phyloP scores from a whole-genome alignment of 768 basidiomycete species.

The Podaxis sp. region DNA sequence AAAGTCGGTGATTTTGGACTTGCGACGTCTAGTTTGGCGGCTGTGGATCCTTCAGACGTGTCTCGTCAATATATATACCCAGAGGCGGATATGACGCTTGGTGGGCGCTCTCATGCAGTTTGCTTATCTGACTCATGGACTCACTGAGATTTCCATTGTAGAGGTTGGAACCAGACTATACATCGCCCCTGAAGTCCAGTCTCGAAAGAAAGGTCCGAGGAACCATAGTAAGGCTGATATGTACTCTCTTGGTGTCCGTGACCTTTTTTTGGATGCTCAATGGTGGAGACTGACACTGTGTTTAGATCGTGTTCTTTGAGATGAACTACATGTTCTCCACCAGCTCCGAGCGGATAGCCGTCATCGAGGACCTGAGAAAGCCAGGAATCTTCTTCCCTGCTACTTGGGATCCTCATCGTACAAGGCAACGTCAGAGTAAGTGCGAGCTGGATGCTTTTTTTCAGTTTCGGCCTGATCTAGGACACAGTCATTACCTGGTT shows the following conservation, averaged over 20 bases:
- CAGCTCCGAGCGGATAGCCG: conserved; percentile 76
- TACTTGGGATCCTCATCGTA: conserved; percentile 60
- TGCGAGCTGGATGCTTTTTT: not conserved
- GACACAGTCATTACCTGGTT: conserved; percentile 70
- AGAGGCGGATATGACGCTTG: conserved; percentile 74
- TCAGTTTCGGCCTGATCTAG: not conserved
- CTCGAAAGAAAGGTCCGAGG: conserved; percentile 54
- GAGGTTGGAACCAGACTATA: conserved; percentile 91
- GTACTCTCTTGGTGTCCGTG: conserved; percentile 84
- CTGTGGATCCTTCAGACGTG: conserved; percentile 70
- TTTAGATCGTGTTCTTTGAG: conserved; percentile 92
- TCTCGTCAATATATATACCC: conserved; percentile 37
- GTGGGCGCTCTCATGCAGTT: conserved; percentile 26
- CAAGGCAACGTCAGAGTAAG: conserved; percentile 68
- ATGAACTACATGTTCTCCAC: conserved; percentile 89
- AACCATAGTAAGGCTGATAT: conserved; percentile 90
- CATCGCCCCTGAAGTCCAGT: conserved; percentile 88
- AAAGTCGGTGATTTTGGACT: conserved; percentile 96
- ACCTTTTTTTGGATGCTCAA: not conserved
- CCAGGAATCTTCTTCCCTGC: conserved; percentile 73
- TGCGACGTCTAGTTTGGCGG: conserved; percentile 77
- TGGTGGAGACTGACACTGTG: not conserved
- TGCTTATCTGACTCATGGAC: not conserved
- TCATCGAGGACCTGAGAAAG: conserved; percentile 74
- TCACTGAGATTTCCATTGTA: conserved; percentile 18